Base-by-base conservation (phyloP, 1,284 basidiomycete genomes). In the Neonothopanus nambi region DNA sequence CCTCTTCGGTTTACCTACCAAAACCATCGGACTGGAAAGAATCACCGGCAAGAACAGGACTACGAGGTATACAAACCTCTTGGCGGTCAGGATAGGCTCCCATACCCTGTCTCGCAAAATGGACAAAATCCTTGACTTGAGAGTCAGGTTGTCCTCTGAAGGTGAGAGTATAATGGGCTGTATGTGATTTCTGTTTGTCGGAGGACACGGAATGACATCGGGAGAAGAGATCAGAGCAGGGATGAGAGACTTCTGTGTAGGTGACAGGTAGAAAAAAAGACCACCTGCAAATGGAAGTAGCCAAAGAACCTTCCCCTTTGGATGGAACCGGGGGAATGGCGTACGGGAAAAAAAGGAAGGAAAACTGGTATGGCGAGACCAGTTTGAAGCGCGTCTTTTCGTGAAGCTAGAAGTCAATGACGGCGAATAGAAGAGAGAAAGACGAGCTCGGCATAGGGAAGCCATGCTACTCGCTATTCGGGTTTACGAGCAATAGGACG, bases 1-100 rank as follows among this genome's bases (percentile, higher is more conserved):
- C 41, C 72, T 72, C 58, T 80, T 75, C 3, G 80, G 78, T 26
- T 73, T 73, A 21, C 93, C 95, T 15, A 98, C 70, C 21, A 96
- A 76, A 13, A 98, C 74, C 82, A 98, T 91, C 0, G 96, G 96
- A 23, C 85, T 78, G 0, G 86, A 78, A 43, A 97, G 48, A 49
- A 99, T 82, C 54, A 98, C 93, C 0, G 96, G 96, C 1, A 89
- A 70, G 70, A 99, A 99, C 45, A 98, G 77, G 57, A 81, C 69
- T 56, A 90, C 85, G 17, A 99, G 83, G 62, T 91, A 84, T 33
- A 95, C 70, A 72, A 99, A 98, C 24, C 96, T 84, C 51, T 82
- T 74, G 11, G 88, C 79, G 0, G 94, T 98, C 37, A 91, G 79
- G 51, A 98, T 68, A 2, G 95, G 96, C 67, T 98, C 95, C 78